Evolutionary conservation across 106 monocot species (phyloP), one percentile per base, ranked within the genome.

Genomic region (Dendrobium officinale): DNA sequence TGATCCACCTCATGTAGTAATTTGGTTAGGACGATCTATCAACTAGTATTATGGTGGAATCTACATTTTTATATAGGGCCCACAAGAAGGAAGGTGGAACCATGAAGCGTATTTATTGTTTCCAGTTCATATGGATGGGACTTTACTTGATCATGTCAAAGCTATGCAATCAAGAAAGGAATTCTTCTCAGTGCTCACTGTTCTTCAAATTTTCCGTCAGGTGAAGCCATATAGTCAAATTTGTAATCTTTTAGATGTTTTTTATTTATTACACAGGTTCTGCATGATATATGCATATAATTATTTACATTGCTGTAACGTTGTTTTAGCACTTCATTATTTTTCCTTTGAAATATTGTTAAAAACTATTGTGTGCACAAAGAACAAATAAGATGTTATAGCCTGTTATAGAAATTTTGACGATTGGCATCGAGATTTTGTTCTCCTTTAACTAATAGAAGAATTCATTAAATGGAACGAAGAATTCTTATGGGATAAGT

Each of bases 61-160:
- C 74, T 44, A 43, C 4, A 43, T 74, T 72, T 43, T n/a, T 74
- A 43, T 74, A 13, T 43, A 74, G 74, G 74, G 74, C 75, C 72
- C 81, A 81, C 83, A 87, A 83, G 86, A 85, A 67, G 86, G 79
- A 54, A 75, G 78, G 55, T 74, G 83, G 84, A 81, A 90, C 78
- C 85, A 90, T 82, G 93, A 93, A 88, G 93, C 93, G 9, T 93
- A 93, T 78, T 82, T 93, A 49, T 77, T 93, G 67, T 93, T 93
- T 44, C 93, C 93, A 17, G 84, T 93, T 73, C 83, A 90, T 82
- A 68, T 93, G 79, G 90, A 90, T 84, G 93, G 93, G 56, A 93
- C 90, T 48, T 80, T 90, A 80, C 81, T 90, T 29, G 93, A 93
- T 73, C 85, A 83, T 85, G 76, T 81, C 43, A 85, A 83, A 61